These are phyloP conservation scores for Thalassiosira profunda DNA, from an alignment of 108 stramenopile genomes.

Conservation along the genomic window DNA sequence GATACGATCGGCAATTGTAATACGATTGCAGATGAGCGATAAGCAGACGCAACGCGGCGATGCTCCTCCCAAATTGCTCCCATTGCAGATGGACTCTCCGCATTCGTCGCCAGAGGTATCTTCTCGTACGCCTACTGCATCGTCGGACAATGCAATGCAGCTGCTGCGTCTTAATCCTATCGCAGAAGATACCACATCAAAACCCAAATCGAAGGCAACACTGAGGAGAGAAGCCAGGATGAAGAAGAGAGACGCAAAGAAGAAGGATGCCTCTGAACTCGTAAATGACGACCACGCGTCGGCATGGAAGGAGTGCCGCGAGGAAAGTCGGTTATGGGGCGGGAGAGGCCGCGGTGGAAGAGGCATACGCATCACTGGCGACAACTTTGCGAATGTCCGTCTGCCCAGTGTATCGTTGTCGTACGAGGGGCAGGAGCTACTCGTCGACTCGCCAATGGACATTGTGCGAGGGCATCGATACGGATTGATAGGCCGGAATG, in stretches of 20 bases:
- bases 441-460: slow-evolving; percentile 55
- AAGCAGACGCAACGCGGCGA: not conserved
- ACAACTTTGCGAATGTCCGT: slow-evolving; percentile 52
- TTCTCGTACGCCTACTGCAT: not conserved
- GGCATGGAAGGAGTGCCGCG: slow-evolving; percentile 59
- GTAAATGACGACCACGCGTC: slow-evolving; percentile 56
- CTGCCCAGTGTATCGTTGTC: slow-evolving; percentile 49
- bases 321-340: slow-evolving; percentile 52
- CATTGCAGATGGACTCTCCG: no score
- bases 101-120: not conserved
- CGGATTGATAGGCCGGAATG: slow-evolving; percentile 97
- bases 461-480: slow-evolving; percentile 94
- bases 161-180: not conserved
- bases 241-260: slow-evolving; percentile 16
- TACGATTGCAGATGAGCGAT: not conserved
- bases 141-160: not conserved
- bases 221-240: slow-evolving; percentile 13
- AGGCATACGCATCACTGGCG: slow-evolving; percentile 49
- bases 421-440: slow-evolving; percentile 59
- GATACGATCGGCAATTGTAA: not conserved
- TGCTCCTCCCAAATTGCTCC: not conserved
- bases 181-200: not conserved
- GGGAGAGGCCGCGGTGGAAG: slow-evolving; percentile 68
- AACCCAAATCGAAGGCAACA: slow-evolving; percentile 6
- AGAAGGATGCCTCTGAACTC: slow-evolving; percentile 7